Evolutionary conservation across 768 basidiomycete genomes (phyloP).

Genomic region (Mycena olivaceomarginata): DNA sequence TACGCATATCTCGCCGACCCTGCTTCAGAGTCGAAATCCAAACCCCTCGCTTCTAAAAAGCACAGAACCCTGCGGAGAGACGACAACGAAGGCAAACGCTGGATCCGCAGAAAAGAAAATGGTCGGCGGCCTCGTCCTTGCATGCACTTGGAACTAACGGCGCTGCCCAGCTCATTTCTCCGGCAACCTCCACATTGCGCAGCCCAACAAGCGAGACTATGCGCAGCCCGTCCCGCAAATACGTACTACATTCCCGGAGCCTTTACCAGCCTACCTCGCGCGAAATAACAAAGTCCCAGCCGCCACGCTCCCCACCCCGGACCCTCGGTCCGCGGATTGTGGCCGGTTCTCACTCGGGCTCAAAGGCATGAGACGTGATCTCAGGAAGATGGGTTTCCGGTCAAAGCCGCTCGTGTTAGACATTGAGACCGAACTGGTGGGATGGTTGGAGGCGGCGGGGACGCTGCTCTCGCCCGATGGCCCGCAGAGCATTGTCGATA

Average conservation of each 20-base stretch:
- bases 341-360: slow-evolving; percentile 87
- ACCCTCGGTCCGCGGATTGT: slow-evolving; percentile 77
- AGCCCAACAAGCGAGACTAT: slow-evolving; percentile 77
- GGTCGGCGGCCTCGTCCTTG: slow-evolving; percentile 62
- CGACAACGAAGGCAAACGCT: slow-evolving; percentile 87
- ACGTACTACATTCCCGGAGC: slow-evolving; percentile 83
- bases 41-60: slow-evolving; percentile 59
- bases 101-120: slow-evolving; percentile 86
- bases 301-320: slow-evolving; percentile 59
- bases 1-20: slow-evolving; percentile 70
- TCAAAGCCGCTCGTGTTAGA: slow-evolving; percentile 80
- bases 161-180: slow-evolving; percentile 75
- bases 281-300: slow-evolving; percentile 75
- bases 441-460: slow-evolving; percentile 79
- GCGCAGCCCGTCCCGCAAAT: slow-evolving; percentile 60
- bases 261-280: slow-evolving; percentile 82
- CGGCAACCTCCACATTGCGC: slow-evolving; percentile 83
- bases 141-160: background rate
- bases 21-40: slow-evolving; percentile 30
- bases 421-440: slow-evolving; percentile 76
- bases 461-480: slow-evolving; percentile 73
- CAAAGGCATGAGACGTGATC: slow-evolving; percentile 82
- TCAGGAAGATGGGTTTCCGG: slow-evolving; percentile 77
- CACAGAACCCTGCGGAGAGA: slow-evolving; percentile 60
- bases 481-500: slow-evolving; percentile 47